Evolutionary conservation across 139 green algal species (phyloP).

Genomic region (Chlamydomonas schloesseri): DNA sequence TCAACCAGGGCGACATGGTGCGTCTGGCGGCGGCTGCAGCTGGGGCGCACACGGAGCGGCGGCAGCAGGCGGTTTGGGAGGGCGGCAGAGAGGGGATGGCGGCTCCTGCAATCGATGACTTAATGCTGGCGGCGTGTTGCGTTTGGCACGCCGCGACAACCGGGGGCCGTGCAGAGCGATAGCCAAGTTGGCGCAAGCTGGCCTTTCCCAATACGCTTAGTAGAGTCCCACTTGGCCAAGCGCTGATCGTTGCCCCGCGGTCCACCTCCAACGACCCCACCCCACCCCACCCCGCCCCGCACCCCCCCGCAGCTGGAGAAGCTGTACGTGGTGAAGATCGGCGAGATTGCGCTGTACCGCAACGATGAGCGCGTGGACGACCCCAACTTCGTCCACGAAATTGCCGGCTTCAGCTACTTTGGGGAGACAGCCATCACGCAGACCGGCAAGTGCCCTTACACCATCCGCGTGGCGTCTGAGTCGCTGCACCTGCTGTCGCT

Average conservation of each 20-base stretch:
- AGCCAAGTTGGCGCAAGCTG: too few species aligned
- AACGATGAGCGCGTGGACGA: slow-evolving; percentile 44
- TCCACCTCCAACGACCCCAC: too few species aligned
- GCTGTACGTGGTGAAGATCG: slow-evolving; percentile 76
- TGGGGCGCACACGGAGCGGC: too few species aligned
- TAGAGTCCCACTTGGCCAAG: too few species aligned
- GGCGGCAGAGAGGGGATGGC: neutral
- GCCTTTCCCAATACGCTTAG: too few species aligned
- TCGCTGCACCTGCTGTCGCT: slow-evolving; percentile 52
- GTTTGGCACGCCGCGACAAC: too few species aligned
- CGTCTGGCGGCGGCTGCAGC: neutral
- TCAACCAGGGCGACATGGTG: slow-evolving; percentile 68
- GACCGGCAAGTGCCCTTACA: slow-evolving; percentile 37
- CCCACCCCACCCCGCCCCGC: too few species aligned
- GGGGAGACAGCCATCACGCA: slow-evolving; percentile 67
- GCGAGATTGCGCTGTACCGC: slow-evolving; percentile 61
- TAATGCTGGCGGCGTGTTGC: neutral
- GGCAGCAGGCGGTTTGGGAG: too few species aligned
- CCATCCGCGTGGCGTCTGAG: slow-evolving; percentile 40
- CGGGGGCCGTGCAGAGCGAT: too few species aligned
- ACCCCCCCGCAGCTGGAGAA: slow-evolving; percentile 69
- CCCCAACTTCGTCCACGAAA: slow-evolving; percentile 63
- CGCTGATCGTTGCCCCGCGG: too few species aligned
- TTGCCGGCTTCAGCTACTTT: slow-evolving; percentile 92
- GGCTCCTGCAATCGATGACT: neutral